Evolutionary conservation across 75 land plant genomes (phyloP).

Genomic region (Picea glauca): DNA sequence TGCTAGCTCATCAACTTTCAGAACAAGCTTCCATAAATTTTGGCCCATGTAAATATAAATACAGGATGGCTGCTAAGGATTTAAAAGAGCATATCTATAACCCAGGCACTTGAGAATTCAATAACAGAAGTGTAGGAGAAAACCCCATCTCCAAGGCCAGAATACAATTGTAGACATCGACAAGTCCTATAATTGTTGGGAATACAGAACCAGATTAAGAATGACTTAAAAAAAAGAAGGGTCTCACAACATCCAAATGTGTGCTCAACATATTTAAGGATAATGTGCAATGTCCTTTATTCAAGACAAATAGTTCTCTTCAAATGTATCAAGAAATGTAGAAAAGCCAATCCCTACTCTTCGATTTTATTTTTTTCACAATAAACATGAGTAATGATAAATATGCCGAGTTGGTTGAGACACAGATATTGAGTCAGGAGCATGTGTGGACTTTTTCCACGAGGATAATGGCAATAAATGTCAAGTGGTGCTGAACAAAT

Average conservation of each 20-base stretch:
- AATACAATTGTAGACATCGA: background rate
- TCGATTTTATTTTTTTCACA: too few relatives aligned
- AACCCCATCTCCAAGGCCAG: background rate
- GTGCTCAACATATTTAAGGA: background rate
- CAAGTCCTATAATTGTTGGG: background rate
- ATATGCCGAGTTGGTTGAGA: too few relatives aligned
- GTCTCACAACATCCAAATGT: background rate
- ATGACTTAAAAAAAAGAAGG: background rate
- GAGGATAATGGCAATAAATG: too few relatives aligned
- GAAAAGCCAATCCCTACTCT: too few relatives aligned
- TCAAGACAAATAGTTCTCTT: background rate
- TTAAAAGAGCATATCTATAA: background rate
- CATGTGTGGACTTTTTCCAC: too few relatives aligned
- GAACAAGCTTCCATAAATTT: background rate
- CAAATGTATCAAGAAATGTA: too few relatives aligned
- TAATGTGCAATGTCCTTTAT: background rate
- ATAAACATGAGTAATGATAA: too few relatives aligned
- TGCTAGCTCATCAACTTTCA: background rate
- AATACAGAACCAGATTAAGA: background rate
- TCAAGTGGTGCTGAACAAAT: too few relatives aligned
- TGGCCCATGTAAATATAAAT: background rate
- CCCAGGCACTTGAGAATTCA: background rate
- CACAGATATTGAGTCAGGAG: too few relatives aligned
- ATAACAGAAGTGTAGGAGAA: background rate
- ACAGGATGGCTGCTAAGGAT: background rate